Percentiles rank a stretch among this genome's conserved stretches.
Evolutionary conservation across 805 yeast species (phyloP).

Genomic region (Candida endomychidarum): DNA sequence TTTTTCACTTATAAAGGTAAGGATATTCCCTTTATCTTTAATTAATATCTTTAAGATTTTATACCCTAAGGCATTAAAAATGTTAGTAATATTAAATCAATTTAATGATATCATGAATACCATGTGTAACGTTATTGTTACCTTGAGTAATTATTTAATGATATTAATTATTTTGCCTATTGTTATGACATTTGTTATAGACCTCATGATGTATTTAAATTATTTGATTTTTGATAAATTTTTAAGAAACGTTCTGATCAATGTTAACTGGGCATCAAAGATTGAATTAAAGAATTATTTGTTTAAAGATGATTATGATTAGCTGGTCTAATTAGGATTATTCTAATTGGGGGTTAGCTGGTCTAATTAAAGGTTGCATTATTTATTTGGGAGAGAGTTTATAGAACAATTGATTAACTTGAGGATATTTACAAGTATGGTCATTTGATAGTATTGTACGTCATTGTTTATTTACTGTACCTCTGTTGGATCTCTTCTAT

Average conservation of each 20-base stretch:
- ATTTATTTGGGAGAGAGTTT: not conserved
- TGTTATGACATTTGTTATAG: slow-evolving; percentile 1
- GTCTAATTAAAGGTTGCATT: not conserved
- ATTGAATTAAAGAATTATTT: slow-evolving; percentile 3
- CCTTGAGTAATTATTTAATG: slow-evolving; percentile 4
- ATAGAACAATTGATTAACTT: no score
- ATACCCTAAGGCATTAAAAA: no score
- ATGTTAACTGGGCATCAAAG: slow-evolving; percentile 1
- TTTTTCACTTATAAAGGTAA: slow-evolving; percentile 1
- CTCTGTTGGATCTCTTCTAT: no score
- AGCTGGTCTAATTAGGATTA: not conserved
- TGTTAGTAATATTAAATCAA: not conserved
- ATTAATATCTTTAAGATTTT: not conserved
- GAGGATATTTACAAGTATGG: no score
- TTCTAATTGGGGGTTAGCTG: not conserved
- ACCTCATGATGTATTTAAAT: slow-evolving; percentile 6
- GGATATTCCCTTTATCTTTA: not conserved
- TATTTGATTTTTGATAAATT: slow-evolving; percentile 3
- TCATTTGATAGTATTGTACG: not conserved
- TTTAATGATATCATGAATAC: not conserved
- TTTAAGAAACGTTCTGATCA: not conserved
- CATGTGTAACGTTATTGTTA: not conserved
- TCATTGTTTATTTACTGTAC: not conserved
- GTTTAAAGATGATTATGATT: slow-evolving; percentile 8
- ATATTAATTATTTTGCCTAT: slow-evolving; percentile 3